Evolutionary conservation across 768 basidiomycete species (phyloP).

Genomic region (Mycena albidolilacea): DNA sequence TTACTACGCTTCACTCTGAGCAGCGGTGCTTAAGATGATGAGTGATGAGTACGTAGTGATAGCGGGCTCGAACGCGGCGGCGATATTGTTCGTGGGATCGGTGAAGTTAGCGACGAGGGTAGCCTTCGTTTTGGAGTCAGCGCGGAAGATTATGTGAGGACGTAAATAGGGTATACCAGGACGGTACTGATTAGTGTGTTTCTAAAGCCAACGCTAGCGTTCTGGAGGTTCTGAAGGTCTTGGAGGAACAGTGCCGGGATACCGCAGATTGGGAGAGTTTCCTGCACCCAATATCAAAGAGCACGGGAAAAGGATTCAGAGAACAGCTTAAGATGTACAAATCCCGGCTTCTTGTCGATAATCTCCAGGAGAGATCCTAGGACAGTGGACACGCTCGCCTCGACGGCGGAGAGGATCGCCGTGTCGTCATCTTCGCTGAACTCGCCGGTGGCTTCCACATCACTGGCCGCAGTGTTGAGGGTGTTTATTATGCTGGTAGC

Average conservation of each 20-base stretch:
- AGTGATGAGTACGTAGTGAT: constrained; percentile 28
- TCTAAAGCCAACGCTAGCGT: constrained; percentile 9
- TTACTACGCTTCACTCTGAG: constrained; percentile 17
- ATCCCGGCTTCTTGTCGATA: constrained; percentile 17
- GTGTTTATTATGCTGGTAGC: constrained; percentile 12
- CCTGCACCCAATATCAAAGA: constrained; percentile 10
- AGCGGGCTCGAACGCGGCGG: constrained; percentile 19
- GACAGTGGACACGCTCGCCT: constrained; percentile 4
- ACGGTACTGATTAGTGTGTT: constrained; percentile 11
- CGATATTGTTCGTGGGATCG: constrained; percentile 15
- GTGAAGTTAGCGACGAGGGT: constrained; percentile 24
- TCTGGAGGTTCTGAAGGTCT: constrained; percentile 22
- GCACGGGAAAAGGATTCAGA: constrained; percentile 11
- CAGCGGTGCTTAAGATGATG: constrained; percentile 21
- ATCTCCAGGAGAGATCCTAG: constrained; percentile 5
- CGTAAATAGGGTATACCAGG: constrained; percentile 17
- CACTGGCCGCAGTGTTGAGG: constrained; percentile 15
- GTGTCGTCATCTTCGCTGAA: constrained; percentile 17
- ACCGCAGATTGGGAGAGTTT: constrained; percentile 17
- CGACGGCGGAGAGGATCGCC: constrained; percentile 8
- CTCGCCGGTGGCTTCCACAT: constrained; percentile 6
- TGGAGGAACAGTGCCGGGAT: constrained; percentile 7
- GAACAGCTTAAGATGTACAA: constrained; percentile 15
- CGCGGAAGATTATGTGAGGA: constrained; percentile 10
- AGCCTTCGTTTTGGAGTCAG: constrained; percentile 15